Evolutionary conservation across 176 grass and related monocot genomes (phyloP).

Genomic region (Eragrostis nindensis): DNA sequence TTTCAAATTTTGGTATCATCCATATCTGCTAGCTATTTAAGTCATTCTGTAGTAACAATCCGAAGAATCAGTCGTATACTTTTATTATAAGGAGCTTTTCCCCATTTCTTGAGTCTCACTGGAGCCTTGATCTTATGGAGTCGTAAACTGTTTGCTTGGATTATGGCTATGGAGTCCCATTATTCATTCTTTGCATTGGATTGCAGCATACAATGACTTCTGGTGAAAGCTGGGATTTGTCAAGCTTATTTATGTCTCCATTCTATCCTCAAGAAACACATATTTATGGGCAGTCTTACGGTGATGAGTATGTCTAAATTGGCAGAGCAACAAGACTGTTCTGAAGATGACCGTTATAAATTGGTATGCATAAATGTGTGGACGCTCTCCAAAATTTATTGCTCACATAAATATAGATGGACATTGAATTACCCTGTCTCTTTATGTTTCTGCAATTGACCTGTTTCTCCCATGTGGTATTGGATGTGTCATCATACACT

Average conservation of each 20-base stretch:
- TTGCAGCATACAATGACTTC: conserved; percentile 55
- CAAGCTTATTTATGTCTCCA: conserved; percentile 48
- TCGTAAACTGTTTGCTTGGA: not conserved
- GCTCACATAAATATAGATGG: not conserved
- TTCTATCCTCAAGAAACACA: conserved; percentile 48
- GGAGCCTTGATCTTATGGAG: not conserved
- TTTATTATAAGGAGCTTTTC: not conserved
- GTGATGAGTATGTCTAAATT: conserved; percentile 52
- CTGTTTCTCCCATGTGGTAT: conserved; percentile 4
- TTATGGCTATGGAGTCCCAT: not conserved
- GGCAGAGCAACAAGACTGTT: conserved; percentile 42
- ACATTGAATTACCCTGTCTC: conserved; percentile 5
- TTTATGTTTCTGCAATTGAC: not conserved
- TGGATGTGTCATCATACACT: conserved; percentile 11
- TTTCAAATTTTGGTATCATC: not conserved
- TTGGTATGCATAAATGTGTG: conserved; percentile 11
- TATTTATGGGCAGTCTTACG: conserved; percentile 37
- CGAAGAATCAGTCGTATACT: not conserved
- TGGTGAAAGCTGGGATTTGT: conserved; percentile 37
- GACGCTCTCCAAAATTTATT: not conserved
- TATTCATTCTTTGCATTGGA: conserved; percentile 7
- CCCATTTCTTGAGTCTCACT: not conserved
- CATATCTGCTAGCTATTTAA: not conserved
- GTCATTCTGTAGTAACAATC: not conserved
- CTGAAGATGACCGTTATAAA: conserved; percentile 25